phyloP scores from a whole-genome alignment of 2,329 filamentous ascomycete genomes.

The Pseudopyrenochaeta lycopersici region DNA sequence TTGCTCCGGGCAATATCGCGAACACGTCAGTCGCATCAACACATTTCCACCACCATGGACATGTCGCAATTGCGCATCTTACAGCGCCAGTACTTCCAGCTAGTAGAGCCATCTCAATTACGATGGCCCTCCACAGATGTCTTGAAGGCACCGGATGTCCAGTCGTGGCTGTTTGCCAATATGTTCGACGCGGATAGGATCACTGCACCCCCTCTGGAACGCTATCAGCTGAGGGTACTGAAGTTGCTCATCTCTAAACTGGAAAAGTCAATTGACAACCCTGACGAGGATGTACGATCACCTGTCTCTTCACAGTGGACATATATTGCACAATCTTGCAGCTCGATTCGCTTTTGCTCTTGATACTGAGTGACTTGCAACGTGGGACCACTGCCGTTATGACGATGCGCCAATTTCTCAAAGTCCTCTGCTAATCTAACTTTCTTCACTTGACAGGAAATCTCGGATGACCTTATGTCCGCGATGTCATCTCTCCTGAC shows the following conservation, averaged over 20 bases:
- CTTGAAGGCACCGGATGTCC: slow-evolving; percentile 69
- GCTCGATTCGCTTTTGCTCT: neutral
- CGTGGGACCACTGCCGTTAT: neutral
- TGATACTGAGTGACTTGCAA: neutral
- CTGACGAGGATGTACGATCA: slow-evolving; percentile 83
- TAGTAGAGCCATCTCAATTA: slow-evolving; percentile 69
- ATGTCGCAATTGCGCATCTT: slow-evolving; percentile 54
- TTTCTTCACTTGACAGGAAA: slow-evolving; percentile 66
- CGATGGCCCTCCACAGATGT: slow-evolving; percentile 68
- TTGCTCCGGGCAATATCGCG: too few species aligned
- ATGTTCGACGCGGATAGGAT: slow-evolving; percentile 71
- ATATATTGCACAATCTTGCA: slow-evolving; percentile 6
- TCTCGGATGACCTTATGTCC: slow-evolving; percentile 81
- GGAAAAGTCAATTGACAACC: slow-evolving; percentile 78
- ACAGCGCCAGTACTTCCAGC: slow-evolving; percentile 80
- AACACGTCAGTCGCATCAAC: neutral
- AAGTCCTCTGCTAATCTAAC: slow-evolving; percentile 31
- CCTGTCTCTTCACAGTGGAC: slow-evolving; percentile 33
- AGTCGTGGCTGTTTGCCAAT: slow-evolving; percentile 70
- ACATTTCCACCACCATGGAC: slow-evolving; percentile 17
- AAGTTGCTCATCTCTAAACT: slow-evolving; percentile 76
- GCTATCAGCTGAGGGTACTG: slow-evolving; percentile 76
- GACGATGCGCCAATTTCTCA: neutral
- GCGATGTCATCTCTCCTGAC: slow-evolving; percentile 72
- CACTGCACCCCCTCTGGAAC: slow-evolving; percentile 67